A percentile compares a stretch with the other conserved stretches of the same genome.
These are phyloP conservation scores for Ruellia speciosa DNA, from an alignment of 305 asterid species.

Conservation along the genomic window DNA sequence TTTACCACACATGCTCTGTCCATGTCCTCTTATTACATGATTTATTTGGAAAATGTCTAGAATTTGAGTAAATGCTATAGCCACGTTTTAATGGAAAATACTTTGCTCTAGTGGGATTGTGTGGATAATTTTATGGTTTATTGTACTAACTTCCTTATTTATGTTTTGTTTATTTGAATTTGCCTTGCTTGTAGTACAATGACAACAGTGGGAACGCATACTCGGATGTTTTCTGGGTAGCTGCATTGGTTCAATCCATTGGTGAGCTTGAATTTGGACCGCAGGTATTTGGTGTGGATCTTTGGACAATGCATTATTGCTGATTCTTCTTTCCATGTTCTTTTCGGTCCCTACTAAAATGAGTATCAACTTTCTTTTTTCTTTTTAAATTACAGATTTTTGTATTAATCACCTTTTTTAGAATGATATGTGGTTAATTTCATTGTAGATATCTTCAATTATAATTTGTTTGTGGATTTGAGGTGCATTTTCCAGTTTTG, in stretches of 20 bases:
- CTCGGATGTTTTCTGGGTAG: conserved; percentile 95
- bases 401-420: too few species aligned
- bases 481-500: too few species aligned
- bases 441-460: too few species aligned
- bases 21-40: background rate
- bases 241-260: conserved; percentile 80
- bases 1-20: too few species aligned
- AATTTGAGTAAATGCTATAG: too few species aligned
- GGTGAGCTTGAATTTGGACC: conserved; percentile 96
- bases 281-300: conserved; percentile 48
- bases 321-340: background rate
- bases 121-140: conserved; percentile 12
- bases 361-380: background rate
- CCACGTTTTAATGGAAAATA: background rate
- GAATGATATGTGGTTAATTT: too few species aligned
- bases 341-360: background rate
- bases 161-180: conserved; percentile 12
- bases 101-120: conserved; percentile 15
- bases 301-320: conserved; percentile 2
- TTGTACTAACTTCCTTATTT: background rate
- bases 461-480: too few species aligned
- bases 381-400: too few species aligned
- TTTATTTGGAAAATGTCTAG: background rate
- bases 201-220: conserved; percentile 88
- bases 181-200: conserved; percentile 55